These are phyloP conservation scores for Lignosus rhinocerotis DNA, from an alignment of 1,284 basidiomycete species.

Conservation along the genomic window DNA sequence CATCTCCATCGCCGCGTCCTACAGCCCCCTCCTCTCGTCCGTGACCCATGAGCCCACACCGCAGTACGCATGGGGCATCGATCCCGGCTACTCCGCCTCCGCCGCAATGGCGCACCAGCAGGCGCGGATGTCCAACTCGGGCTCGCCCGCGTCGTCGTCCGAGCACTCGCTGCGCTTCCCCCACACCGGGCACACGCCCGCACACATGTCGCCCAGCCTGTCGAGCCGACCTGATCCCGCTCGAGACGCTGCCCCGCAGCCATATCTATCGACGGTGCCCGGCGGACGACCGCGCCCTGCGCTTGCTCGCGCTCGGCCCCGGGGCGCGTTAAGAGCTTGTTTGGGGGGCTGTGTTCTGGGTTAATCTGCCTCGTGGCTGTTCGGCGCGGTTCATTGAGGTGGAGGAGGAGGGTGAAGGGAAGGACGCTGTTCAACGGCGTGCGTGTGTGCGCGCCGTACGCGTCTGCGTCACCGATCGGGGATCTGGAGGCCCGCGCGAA, in stretches of 20 bases:
- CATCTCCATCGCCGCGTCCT: neutral
- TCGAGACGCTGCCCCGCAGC: conserved; percentile 50
- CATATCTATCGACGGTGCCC: conserved; percentile 62
- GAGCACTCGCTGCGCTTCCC: conserved; percentile 19
- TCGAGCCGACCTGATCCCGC: conserved; percentile 47
- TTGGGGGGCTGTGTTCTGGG: neutral
- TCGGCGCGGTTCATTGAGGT: too few species aligned
- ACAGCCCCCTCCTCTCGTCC: conserved; percentile 11
- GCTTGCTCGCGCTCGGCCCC: conserved; percentile 40
- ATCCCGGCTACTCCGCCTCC: conserved; percentile 14
- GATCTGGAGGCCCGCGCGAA: too few species aligned
- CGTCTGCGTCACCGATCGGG: too few species aligned
- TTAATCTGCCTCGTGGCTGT: neutral
- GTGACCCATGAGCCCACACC: conserved; percentile 17
- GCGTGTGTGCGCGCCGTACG: too few species aligned
- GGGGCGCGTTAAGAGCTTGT: conserved; percentile 20
- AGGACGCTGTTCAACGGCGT: too few species aligned
- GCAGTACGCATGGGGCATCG: conserved; percentile 19
- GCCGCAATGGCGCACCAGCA: conserved; percentile 5
- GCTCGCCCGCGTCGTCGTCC: conserved; percentile 26
- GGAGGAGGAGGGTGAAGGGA: too few species aligned
- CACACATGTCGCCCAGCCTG: conserved; percentile 22
- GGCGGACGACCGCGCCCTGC: conserved; percentile 61
- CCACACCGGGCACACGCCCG: conserved; percentile 15
- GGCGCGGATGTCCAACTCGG: conserved; percentile 14